A percentile compares a stretch with the other conserved stretches of the same genome.
Conservation (phyloP, 345 rosid genomes). For the Conringia planisiliqua region DNA sequence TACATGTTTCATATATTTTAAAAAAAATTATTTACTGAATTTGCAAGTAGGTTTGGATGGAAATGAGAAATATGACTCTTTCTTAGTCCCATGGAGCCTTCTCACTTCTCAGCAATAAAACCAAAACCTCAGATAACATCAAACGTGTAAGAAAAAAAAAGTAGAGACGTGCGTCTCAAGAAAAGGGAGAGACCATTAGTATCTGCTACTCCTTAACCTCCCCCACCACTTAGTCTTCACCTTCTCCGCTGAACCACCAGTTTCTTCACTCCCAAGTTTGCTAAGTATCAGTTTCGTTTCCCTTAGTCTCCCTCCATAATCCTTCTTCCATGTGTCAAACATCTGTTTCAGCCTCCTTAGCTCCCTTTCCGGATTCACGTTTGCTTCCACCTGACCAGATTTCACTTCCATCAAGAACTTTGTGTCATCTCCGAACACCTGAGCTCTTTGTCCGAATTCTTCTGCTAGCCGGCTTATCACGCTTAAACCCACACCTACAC, state of each 20-base stretch:
- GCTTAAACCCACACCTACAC: slow-evolving; percentile 46
- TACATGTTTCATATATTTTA: not conserved
- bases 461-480: slow-evolving; percentile 53
- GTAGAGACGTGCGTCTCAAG: slow-evolving; percentile 17
- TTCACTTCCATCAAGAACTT: slow-evolving; percentile 50
- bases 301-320: slow-evolving; percentile 61
- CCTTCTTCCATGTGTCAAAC: slow-evolving; percentile 86
- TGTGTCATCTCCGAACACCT: slow-evolving; percentile 61
- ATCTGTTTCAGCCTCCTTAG: slow-evolving; percentile 57
- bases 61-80: slow-evolving; percentile 3
- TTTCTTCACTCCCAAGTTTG: slow-evolving; percentile 26
- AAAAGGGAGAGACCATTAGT: not conserved
- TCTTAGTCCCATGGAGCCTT: slow-evolving; percentile 9
- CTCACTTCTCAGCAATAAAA: slow-evolving; percentile 12
- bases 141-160: slow-evolving; percentile 6
- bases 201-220: slow-evolving; percentile 27
- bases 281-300: slow-evolving; percentile 47
- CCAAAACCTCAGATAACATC: slow-evolving; percentile 2
- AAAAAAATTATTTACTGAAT: slow-evolving; percentile 20
- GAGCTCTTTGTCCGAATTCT: slow-evolving; percentile 73
- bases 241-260: slow-evolving; percentile 26
- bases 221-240: slow-evolving; percentile 35
- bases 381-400: slow-evolving; percentile 38
- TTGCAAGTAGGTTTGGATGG: not conserved
- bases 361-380: slow-evolving; percentile 54